Evolutionary conservation across 768 basidiomycete genomes (phyloP).

Genomic region (Suillus tomentosus): DNA sequence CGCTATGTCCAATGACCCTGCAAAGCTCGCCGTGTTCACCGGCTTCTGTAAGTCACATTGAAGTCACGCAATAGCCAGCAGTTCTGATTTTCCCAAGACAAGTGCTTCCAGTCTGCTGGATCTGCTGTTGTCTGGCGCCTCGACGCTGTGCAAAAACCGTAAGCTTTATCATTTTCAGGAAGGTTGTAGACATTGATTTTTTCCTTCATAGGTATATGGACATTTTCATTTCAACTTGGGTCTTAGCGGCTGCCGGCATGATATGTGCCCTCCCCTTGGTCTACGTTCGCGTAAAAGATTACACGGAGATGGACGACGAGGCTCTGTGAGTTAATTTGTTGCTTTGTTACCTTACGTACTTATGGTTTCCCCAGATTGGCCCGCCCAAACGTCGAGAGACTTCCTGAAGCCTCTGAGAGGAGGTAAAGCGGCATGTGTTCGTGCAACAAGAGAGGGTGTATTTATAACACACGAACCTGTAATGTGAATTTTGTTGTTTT

Average conservation of each 20-base stretch:
- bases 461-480: background rate
- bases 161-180: slow-evolving; percentile 22
- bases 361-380: background rate
- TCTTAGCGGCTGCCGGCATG: slow-evolving; percentile 59
- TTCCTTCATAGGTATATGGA: slow-evolving; percentile 50
- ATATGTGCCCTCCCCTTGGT: slow-evolving; percentile 69
- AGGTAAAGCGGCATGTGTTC: background rate
- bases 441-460: slow-evolving; percentile 20
- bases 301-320: slow-evolving; percentile 53
- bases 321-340: slow-evolving; percentile 41
- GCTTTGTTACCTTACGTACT: background rate
- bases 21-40: slow-evolving; percentile 75
- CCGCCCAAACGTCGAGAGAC: slow-evolving; percentile 4
- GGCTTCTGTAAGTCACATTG: slow-evolving; percentile 66
- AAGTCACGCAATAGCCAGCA: slow-evolving; percentile 9
- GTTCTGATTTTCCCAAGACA: slow-evolving; percentile 41
- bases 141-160: slow-evolving; percentile 64
- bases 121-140: slow-evolving; percentile 66
- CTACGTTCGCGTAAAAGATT: slow-evolving; percentile 59
- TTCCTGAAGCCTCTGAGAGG: background rate
- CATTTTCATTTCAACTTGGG: slow-evolving; percentile 70
- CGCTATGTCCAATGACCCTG: slow-evolving; percentile 82
- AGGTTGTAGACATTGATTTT: slow-evolving; percentile 15
- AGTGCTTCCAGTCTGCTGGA: slow-evolving; percentile 72
- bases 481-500: slow-evolving; percentile 6